These are phyloP conservation scores for Cajanus cajan DNA, from an alignment of 306 rosid species.

Conservation along the genomic window DNA sequence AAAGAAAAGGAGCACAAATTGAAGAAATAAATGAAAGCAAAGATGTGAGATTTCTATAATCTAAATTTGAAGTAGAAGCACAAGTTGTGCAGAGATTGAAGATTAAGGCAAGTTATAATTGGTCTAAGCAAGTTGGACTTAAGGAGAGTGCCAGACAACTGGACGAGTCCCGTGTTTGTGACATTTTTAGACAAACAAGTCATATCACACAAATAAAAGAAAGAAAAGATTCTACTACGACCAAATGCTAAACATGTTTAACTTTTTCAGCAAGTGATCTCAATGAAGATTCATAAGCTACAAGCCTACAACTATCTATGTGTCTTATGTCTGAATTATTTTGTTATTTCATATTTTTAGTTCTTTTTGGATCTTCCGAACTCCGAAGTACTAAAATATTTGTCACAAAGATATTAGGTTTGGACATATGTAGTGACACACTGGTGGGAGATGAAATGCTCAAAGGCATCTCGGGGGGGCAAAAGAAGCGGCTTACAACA, in stretches of 20 bases:
- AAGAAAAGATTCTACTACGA: background rate
- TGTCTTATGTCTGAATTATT: background rate
- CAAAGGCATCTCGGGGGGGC: conserved; percentile 98
- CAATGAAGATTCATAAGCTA: background rate
- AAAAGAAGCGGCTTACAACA: conserved; percentile 98
- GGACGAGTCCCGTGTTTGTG: too few relatives aligned
- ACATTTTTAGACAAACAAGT: too few relatives aligned
- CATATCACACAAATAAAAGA: too few relatives aligned
- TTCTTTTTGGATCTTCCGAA: conserved; percentile 18
- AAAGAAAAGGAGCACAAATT: too few relatives aligned
- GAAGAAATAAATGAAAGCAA: too few relatives aligned
- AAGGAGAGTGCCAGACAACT: too few relatives aligned
- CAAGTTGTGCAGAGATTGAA: too few relatives aligned
- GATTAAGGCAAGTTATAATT: too few relatives aligned
- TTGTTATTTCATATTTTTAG: conserved; percentile 6
- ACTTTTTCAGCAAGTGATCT: background rate
- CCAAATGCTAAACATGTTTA: background rate
- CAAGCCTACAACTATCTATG: background rate
- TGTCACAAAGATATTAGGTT: conserved; percentile 95
- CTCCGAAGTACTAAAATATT: conserved; percentile 50
- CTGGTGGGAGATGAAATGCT: conserved; percentile 99
- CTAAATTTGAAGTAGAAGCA: too few relatives aligned
- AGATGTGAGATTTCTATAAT: too few relatives aligned
- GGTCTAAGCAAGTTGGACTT: too few relatives aligned
- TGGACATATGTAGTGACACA: conserved; percentile 98